A percentile compares a stretch with the other conserved stretches of the same genome.
These are phyloP conservation scores for Lablab purpureus DNA, from an alignment of 306 rosid species.

Conservation along the genomic window DNA sequence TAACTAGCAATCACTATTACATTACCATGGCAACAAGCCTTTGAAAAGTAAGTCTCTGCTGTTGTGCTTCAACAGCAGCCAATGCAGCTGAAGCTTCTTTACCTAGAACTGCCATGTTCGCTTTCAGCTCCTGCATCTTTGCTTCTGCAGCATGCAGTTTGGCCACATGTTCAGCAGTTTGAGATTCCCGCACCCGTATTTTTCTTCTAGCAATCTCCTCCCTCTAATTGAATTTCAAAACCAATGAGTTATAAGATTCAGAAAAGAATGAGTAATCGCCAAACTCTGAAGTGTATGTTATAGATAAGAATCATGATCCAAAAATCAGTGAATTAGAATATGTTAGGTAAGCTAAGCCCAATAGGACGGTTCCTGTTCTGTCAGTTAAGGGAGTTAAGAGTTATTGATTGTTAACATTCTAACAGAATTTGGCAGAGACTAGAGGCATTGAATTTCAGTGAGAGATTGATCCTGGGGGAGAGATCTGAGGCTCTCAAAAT, in stretches of 20 bases:
- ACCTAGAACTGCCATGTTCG: slow-evolving; percentile 92
- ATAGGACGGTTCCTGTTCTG: neutral
- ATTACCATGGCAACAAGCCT: slow-evolving; percentile 97
- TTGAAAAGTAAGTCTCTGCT: slow-evolving; percentile 96
- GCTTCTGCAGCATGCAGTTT: slow-evolving; percentile 93
- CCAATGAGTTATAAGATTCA: slow-evolving; percentile 44
- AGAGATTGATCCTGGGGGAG: neutral
- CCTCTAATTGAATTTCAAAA: slow-evolving; percentile 62
- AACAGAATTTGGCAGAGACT: neutral
- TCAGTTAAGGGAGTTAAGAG: neutral
- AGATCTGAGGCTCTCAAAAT: slow-evolving; percentile 11
- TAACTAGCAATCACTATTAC: slow-evolving; percentile 36
- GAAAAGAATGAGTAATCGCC: slow-evolving; percentile 19
- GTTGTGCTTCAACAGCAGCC: slow-evolving; percentile 96
- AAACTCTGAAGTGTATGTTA: slow-evolving; percentile 23
- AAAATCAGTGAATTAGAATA: neutral
- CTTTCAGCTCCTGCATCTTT: slow-evolving; percentile 86
- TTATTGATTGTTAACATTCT: neutral
- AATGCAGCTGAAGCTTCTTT: slow-evolving; percentile 93
- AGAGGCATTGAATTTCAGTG: neutral
- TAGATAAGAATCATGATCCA: slow-evolving; percentile 14
- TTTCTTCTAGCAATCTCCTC: slow-evolving; percentile 82
- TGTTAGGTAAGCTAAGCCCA: neutral
- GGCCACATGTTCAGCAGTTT: slow-evolving; percentile 81
- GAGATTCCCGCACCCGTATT: slow-evolving; percentile 79